Conservation (phyloP, 2,329 filamentous ascomycete genomes). For the Hypoxylon sp. region DNA sequence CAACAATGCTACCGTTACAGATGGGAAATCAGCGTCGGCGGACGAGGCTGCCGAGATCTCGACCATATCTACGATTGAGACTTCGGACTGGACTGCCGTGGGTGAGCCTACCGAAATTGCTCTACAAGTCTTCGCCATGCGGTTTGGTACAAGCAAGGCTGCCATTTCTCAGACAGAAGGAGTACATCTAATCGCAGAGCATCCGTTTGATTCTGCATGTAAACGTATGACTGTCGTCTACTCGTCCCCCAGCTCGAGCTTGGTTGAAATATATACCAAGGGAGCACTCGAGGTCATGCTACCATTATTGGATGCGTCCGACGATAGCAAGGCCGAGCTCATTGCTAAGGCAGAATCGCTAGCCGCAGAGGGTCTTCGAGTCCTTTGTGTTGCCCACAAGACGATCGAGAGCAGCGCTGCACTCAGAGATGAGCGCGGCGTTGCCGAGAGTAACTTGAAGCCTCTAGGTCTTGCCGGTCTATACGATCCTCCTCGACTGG, state of each 20-base stretch:
- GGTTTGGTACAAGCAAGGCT: slow-evolving; percentile 64
- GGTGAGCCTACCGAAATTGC: slow-evolving; percentile 78
- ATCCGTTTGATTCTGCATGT: slow-evolving; percentile 76
- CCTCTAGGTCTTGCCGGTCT: slow-evolving; percentile 77
- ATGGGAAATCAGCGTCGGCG: slow-evolving; percentile 47
- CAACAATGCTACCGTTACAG: slow-evolving; percentile 63
- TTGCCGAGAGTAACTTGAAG: slow-evolving; percentile 63
- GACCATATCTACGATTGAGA: slow-evolving; percentile 56
- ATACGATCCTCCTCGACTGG: slow-evolving; percentile 74
- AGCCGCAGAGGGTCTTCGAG: slow-evolving; percentile 70
- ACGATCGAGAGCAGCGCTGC: slow-evolving; percentile 48
- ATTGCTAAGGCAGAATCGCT: slow-evolving; percentile 62
- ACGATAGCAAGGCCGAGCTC: slow-evolving; percentile 56
- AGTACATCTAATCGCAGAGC: slow-evolving; percentile 66
- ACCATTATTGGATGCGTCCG: slow-evolving; percentile 57
- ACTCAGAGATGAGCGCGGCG: slow-evolving; percentile 57
- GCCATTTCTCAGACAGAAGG: slow-evolving; percentile 49
- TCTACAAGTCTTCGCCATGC: slow-evolving; percentile 75
- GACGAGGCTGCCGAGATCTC: slow-evolving; percentile 57
- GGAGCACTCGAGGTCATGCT: slow-evolving; percentile 66
- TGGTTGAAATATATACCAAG: slow-evolving; percentile 61
- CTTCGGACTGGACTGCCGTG: slow-evolving; percentile 63
- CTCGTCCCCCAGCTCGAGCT: slow-evolving; percentile 46
- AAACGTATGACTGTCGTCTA: slow-evolving; percentile 81
- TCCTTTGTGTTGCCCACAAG: slow-evolving; percentile 70